phyloP scores from a whole-genome alignment of 2,329 filamentous ascomycete genomes.

The Xylaria sp. region DNA sequence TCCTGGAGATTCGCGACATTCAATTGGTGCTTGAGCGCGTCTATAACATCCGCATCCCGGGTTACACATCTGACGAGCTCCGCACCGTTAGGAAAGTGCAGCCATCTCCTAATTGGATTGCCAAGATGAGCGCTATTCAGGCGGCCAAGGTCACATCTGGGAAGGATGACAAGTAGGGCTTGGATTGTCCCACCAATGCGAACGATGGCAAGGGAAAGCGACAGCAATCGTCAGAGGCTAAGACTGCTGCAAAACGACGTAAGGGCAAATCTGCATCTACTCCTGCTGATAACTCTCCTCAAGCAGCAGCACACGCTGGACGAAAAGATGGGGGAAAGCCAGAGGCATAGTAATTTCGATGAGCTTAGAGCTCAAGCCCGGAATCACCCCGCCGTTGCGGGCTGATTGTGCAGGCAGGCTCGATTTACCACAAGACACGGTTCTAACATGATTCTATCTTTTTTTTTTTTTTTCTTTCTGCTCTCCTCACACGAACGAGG shows the following conservation, averaged over 20 bases:
- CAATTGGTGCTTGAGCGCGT: constrained; percentile 85
- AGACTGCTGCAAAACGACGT: constrained; percentile 3
- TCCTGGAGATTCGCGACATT: constrained; percentile 88
- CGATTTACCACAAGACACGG: not conserved
- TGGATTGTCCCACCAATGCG: constrained; percentile 30
- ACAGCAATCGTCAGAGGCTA: constrained; percentile 15
- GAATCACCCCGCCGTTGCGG: not conserved
- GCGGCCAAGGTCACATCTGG: constrained; percentile 84
- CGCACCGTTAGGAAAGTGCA: constrained; percentile 94
- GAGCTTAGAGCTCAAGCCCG: not conserved
- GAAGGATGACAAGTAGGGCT: constrained; percentile 62
- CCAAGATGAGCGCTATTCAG: constrained; percentile 97
- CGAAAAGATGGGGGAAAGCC: too few species aligned
- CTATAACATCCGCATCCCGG: constrained; percentile 92
- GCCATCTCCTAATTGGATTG: constrained; percentile 88
- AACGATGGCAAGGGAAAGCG: constrained; percentile 22
- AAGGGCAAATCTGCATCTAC: not conserved
- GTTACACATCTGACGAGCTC: constrained; percentile 93
- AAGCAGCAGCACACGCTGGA: not conserved
- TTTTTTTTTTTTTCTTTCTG: not conserved
- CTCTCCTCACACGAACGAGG: not conserved
- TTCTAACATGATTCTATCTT: not conserved
- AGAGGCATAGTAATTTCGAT: not conserved
- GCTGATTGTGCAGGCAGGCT: not conserved
- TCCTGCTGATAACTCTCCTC: not conserved